A percentile compares a stretch with the other conserved stretches of the same genome.
These are phyloP conservation scores for Coemansia sp. DNA, from an alignment of 192 early-diverging fungal species.

Conservation along the genomic window DNA sequence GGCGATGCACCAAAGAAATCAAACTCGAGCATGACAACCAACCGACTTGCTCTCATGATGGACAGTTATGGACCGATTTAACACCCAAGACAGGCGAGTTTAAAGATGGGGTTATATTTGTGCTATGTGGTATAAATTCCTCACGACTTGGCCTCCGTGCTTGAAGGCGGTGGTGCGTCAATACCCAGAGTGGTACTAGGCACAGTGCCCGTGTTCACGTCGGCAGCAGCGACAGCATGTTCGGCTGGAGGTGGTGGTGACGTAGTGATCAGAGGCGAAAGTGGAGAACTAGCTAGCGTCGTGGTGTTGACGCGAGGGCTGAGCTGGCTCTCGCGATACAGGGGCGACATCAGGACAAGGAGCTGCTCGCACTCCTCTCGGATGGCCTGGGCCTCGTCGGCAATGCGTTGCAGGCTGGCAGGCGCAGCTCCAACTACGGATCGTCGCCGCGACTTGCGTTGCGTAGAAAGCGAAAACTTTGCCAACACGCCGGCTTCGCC, in stretches of 20 bases:
- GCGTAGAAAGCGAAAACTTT: slow-evolving; percentile 37
- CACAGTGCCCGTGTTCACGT: neutral
- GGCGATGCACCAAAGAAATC: neutral
- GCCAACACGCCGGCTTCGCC: slow-evolving; percentile 8
- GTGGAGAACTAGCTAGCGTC: neutral
- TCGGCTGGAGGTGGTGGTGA: neutral
- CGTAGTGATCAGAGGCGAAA: slow-evolving; percentile 3
- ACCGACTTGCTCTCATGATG: too few species aligned
- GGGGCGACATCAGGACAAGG: slow-evolving; percentile 45
- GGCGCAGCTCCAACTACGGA: slow-evolving; percentile 49
- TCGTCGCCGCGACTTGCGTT: slow-evolving; percentile 48
- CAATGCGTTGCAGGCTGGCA: slow-evolving; percentile 52
- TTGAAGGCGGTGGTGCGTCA: neutral
- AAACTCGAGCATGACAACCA: neutral
- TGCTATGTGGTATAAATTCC: neutral
- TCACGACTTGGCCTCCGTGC: neutral
- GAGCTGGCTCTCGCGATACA: slow-evolving; percentile 41
- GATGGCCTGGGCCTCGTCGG: slow-evolving; percentile 37
- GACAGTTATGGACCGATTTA: too few species aligned
- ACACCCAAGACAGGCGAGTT: too few species aligned
- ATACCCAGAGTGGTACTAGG: neutral
- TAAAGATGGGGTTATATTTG: too few species aligned
- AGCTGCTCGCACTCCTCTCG: slow-evolving; percentile 47
- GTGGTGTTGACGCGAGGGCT: slow-evolving; percentile 22
- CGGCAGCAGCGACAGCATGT: neutral